Percentiles rank a stretch among this genome's conserved stretches.
phyloP scores from a whole-genome alignment of 2,329 filamentous ascomycete genomes.

The Diaporthe australafricana region DNA sequence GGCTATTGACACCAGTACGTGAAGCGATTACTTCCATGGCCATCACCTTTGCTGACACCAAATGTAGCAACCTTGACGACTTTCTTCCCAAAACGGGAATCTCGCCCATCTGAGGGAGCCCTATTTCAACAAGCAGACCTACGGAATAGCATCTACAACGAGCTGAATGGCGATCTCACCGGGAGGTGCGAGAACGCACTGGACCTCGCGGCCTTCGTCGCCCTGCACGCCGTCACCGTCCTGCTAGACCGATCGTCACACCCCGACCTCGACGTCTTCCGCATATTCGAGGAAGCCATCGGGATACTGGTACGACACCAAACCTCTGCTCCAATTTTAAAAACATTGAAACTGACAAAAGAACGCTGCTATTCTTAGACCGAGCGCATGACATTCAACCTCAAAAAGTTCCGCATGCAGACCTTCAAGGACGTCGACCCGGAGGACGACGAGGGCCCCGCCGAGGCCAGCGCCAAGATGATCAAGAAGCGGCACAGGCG shows the following conservation, averaged over 20 bases:
- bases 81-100: conserved; percentile 67
- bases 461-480: conserved; percentile 51
- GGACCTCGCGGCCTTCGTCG: conserved; percentile 72
- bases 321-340: background rate
- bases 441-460: conserved; percentile 50
- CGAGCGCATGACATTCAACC: conserved; percentile 70
- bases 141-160: conserved; percentile 73
- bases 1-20: conserved; percentile 65
- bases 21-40: too few relatives aligned
- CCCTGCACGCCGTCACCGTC: conserved; percentile 71
- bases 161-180: conserved; percentile 73
- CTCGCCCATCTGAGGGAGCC: conserved; percentile 64
- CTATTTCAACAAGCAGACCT: conserved; percentile 71
- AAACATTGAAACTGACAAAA: background rate
- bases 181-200: conserved; percentile 71
- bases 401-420: conserved; percentile 71
- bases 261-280: conserved; percentile 71
- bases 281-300: conserved; percentile 75
- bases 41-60: background rate
- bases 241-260: conserved; percentile 70
- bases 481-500: conserved; percentile 57
- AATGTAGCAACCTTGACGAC: conserved; percentile 61
- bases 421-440: conserved; percentile 60
- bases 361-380: conserved; percentile 54
- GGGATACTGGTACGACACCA: conserved; percentile 63